Evolutionary conservation across 2,329 filamentous ascomycete genomes (phyloP), one percentile per base, ranked within the genome.

Genomic region (Talaromyces funiculosus): DNA sequence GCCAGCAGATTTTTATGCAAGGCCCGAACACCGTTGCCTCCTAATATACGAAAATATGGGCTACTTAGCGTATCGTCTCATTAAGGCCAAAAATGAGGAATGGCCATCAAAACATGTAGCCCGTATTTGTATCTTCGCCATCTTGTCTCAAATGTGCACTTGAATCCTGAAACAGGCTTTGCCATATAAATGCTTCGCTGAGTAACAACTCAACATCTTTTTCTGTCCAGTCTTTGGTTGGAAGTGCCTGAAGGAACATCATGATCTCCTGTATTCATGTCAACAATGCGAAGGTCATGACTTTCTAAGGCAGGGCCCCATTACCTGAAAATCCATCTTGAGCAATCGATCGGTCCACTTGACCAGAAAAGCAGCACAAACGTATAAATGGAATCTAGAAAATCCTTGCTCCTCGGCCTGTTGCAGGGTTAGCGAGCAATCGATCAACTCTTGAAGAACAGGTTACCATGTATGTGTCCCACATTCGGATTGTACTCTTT

Each of bases 351-450:
- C 89, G 6, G 93, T 96, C 95, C 95, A 99, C 75, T 99, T 99
- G 57, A 97, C 94, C 26, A 99, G 81, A 72, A 99, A 97, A 4
- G 94, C 94, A 24, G 94, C 94, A 74, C 95, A 99, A 40, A 99
- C 94, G 73, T 99, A 99, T 62, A 99, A 85, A 73, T 99, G 94
- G 73, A 99, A 99, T 70, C 95, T 91, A 3, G 93, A 97, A 77
- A 99, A 99, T 53, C 94, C 95, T 78, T 97, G 92, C 71, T 97
- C 94, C 81, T 99, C 95, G 53, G 94, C 92, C 93, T 97, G 66
- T 62, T 33, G 40, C 35, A 14, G 56, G 63, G 64, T 66, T 67
- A 62, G 59, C 65, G 56, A 58, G 40, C 16, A 20, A 18, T 42
- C 14, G 29, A 51, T 43, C 22, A 26, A 49, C 2, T 35, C 10